Evolutionary conservation across 768 basidiomycete species (phyloP), one percentile per base, ranked within the genome.

Genomic region (Lactarius trivialis): DNA sequence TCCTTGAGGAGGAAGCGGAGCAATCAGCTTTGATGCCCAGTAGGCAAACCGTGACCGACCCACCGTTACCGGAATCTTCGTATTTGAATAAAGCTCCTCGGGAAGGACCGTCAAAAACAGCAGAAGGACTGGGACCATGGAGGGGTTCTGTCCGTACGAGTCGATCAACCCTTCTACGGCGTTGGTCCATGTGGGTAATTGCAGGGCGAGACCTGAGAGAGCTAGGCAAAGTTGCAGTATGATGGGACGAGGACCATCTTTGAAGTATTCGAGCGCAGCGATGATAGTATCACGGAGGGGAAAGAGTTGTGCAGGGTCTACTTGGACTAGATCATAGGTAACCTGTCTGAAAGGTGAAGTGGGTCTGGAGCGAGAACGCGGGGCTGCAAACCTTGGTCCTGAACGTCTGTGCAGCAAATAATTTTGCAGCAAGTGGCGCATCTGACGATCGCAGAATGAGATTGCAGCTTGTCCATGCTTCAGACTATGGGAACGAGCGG

Each of bases 371-470:
- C 30, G 30, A 49, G 14, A 50, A 30, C 37, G 24, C 19, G 28
- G 14, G 53, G 55, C 28, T 39, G 76, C 86, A 67, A 64, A 92
- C 97, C 82, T 99, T 99, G 54, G 89, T 81, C 72, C 95, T 81
- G 72, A 99, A 91, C 0, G 97, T 98, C 75, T 99, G 97, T 0
- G 96, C 94, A 9, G 94, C 95, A 70, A 99, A 98, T 56, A 97
- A 75, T 73, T 93, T 91, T 41, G 92, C 91, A 57, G 91, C 82
- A 34, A 78, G 72, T 2, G 92, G 89, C 3, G 84, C 85, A 68
- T 93, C 88, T 50, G 86, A 82, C 6, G 86, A 85, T 65, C 88
- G 84, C 67, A 99, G 84, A 68, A 99, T 84, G 74, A 88, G 80
- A 76, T 96, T 95, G 76, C 93, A 97, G 56, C 91, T 91, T 68